A percentile compares a stretch with the other conserved stretches of the same genome.
phyloP scores from a whole-genome alignment of 352 stramenopile species.

The Globisporangium radiosum region DNA sequence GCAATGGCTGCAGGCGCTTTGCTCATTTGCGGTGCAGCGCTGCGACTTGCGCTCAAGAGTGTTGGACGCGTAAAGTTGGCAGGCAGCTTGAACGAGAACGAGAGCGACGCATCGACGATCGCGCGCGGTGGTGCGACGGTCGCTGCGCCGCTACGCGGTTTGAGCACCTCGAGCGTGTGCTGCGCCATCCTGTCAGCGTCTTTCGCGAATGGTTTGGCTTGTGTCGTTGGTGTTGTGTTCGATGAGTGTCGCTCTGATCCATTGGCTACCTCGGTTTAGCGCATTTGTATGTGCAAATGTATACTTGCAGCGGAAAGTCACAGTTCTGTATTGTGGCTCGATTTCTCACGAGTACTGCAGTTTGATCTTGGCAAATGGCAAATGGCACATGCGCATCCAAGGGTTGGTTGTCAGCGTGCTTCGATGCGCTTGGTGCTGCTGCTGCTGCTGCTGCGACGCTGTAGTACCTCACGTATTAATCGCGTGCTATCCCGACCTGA shows the following conservation, averaged over 20 bases:
- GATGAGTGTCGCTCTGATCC: background rate
- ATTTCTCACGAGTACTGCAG: no score
- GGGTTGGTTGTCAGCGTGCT: no score
- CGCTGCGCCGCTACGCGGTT: constrained; percentile 15
- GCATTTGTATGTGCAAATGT: no score
- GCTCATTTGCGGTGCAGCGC: background rate
- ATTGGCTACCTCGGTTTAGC: no score
- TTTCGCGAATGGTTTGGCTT: background rate
- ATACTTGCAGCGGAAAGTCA: no score
- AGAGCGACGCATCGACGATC: constrained; percentile 35
- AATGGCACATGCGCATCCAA: no score
- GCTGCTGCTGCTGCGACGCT: no score
- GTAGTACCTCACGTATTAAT: no score
- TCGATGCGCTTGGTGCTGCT: no score
- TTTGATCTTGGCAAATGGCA: no score
- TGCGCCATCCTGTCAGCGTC: constrained; percentile 3
- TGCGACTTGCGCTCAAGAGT: background rate
- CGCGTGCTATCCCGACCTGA: no score
- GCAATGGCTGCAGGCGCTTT: background rate
- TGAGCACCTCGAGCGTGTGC: constrained; percentile 36
- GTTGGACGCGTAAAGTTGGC: constrained; percentile 14
- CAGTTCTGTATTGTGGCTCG: no score
- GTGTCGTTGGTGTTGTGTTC: background rate
- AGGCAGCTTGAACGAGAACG: constrained; percentile 37
- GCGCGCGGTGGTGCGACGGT: constrained; percentile 18